phyloP scores from a whole-genome alignment of 257 asterid genomes.

The Salvia miltiorrhiza region DNA sequence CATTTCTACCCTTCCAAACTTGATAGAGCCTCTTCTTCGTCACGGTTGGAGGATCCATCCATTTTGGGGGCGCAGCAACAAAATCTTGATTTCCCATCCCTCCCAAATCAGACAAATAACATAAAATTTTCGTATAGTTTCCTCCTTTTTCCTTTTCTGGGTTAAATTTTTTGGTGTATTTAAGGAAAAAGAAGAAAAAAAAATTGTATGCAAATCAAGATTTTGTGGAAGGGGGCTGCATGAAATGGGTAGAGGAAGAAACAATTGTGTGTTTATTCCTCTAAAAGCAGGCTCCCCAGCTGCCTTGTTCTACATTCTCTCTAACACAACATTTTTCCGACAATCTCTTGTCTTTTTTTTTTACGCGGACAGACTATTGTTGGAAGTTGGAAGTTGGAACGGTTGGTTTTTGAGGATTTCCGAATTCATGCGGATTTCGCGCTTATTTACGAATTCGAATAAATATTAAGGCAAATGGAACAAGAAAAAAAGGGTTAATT shows the following conservation, averaged over 20 bases:
- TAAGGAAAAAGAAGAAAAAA: neutral
- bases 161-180: neutral
- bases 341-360: neutral
- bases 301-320: slow-evolving; percentile 29
- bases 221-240: slow-evolving; percentile 28
- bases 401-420: slow-evolving; percentile 20
- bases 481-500: too few relatives aligned
- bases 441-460: too few relatives aligned
- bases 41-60: slow-evolving; percentile 39
- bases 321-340: neutral
- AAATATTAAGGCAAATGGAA: too few relatives aligned
- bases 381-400: slow-evolving; percentile 27
- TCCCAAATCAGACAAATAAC: slow-evolving; percentile 24
- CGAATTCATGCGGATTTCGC: slow-evolving; percentile 26
- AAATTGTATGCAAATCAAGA: slow-evolving; percentile 24
- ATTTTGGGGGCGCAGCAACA: slow-evolving; percentile 35
- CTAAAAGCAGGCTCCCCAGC: slow-evolving; percentile 25
- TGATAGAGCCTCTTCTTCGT: slow-evolving; percentile 67
- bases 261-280: slow-evolving; percentile 19
- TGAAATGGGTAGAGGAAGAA: slow-evolving; percentile 32
- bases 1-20: slow-evolving; percentile 94
- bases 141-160: slow-evolving; percentile 2
- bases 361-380: slow-evolving; percentile 17
- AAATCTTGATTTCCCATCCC: slow-evolving; percentile 43
- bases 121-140: neutral